Percentiles rank a stretch among this genome's conserved stretches.
Conservation (phyloP, 345 rosid species). For the Lepidium africanum region DNA sequence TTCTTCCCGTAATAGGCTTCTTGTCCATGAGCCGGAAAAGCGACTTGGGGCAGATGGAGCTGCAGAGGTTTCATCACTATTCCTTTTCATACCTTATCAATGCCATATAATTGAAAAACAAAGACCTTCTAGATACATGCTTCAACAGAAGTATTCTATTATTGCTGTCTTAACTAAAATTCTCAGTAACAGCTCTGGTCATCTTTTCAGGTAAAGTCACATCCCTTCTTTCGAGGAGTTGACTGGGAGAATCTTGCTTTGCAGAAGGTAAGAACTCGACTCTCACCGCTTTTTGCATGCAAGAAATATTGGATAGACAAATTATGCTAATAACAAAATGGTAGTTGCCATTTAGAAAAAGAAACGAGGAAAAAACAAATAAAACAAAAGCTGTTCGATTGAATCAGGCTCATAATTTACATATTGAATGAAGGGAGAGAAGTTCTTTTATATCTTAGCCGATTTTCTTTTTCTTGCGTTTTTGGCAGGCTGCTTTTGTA, state of each 20-base stretch:
- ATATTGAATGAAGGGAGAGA: not conserved
- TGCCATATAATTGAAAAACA: not conserved
- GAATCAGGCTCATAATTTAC: not conserved
- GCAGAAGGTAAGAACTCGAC: slow-evolving; percentile 45
- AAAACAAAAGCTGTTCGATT: not conserved
- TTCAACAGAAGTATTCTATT: not conserved
- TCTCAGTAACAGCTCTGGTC: not conserved
- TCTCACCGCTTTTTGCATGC: not conserved
- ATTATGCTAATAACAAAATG: not conserved
- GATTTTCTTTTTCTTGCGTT: not conserved
- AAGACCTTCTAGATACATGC: not conserved
- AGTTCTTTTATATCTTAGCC: not conserved
- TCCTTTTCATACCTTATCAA: slow-evolving; percentile 6
- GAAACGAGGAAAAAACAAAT: not conserved
- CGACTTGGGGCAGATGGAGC: slow-evolving; percentile 70
- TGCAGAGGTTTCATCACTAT: slow-evolving; percentile 41
- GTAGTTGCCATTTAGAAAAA: not conserved
- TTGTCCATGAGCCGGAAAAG: slow-evolving; percentile 56
- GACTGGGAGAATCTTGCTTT: slow-evolving; percentile 66
- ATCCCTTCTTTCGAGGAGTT: slow-evolving; percentile 59
- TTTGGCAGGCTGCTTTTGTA: slow-evolving; percentile 63
- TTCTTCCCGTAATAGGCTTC: slow-evolving; percentile 41
- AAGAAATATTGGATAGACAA: not conserved
- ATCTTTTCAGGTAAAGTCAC: slow-evolving; percentile 55
- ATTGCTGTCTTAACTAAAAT: not conserved